These are phyloP conservation scores for Allantophomopsis cytisporea DNA, from an alignment of 2,329 filamentous ascomycete species.

Conservation along the genomic window DNA sequence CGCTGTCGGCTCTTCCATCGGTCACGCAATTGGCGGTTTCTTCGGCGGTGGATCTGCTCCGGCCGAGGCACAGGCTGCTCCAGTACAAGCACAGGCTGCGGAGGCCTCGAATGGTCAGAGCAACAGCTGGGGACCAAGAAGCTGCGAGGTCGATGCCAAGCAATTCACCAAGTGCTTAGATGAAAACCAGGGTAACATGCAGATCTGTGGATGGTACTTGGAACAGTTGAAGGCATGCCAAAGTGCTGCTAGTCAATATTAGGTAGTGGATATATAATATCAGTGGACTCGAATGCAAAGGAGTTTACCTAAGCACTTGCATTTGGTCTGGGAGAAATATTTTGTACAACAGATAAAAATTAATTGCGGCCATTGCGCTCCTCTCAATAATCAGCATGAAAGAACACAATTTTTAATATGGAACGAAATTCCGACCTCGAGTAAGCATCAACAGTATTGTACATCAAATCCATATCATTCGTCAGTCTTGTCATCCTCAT, in stretches of 20 bases:
- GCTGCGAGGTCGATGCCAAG: constrained; percentile 68
- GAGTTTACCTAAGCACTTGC: too few relatives aligned
- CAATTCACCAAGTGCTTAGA: constrained; percentile 95
- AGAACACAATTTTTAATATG: too few relatives aligned
- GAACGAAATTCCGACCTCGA: too few relatives aligned
- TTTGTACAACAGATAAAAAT: too few relatives aligned
- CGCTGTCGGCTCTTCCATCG: constrained; percentile 87
- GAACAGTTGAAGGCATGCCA: constrained; percentile 54
- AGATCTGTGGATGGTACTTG: constrained; percentile 95
- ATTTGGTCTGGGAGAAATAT: too few relatives aligned
- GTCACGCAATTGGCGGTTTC: constrained; percentile 82
- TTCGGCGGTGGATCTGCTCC: constrained; percentile 62
- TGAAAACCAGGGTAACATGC: constrained; percentile 85
- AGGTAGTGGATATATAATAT: not conserved
- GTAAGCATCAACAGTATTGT: too few relatives aligned
- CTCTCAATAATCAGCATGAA: too few relatives aligned
- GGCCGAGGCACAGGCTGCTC: constrained; percentile 32
- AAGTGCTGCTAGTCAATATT: not conserved
- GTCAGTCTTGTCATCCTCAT: constrained; percentile 1
- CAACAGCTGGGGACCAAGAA: constrained; percentile 42
- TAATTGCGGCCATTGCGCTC: too few relatives aligned
- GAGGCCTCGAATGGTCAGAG: constrained; percentile 27
- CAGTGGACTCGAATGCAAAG: too few relatives aligned
- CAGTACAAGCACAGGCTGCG: constrained; percentile 37
- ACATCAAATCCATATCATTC: not conserved